Evolutionary conservation across 192 early-diverging fungal genomes (phyloP).

Genomic region (Cladochytrium replicatum): DNA sequence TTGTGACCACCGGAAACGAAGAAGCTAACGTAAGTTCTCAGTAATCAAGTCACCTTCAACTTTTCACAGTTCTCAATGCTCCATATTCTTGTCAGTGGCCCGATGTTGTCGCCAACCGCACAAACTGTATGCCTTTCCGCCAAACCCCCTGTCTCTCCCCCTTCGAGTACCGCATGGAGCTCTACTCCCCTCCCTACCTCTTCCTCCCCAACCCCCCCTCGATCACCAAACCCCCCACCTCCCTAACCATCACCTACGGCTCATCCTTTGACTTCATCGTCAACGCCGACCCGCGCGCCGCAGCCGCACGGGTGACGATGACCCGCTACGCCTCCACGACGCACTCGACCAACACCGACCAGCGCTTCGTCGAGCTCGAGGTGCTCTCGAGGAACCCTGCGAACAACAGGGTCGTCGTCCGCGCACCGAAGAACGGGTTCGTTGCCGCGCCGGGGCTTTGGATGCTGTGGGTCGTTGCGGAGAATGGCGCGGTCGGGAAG

Average conservation of each 20-base stretch:
- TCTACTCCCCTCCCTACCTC: conserved; percentile 10
- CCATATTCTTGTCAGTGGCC: too few relatives aligned
- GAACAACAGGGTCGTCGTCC: conserved; percentile 16
- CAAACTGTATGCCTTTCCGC: too few relatives aligned
- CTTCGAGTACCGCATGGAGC: conserved; percentile 13
- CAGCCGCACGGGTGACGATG: conserved; percentile 10
- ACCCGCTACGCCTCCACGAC: conserved; percentile 28
- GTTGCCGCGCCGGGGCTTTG: too few relatives aligned
- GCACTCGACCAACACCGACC: conserved; percentile 34
- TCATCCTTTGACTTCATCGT: conserved; percentile 10
- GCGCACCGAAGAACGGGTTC: too few relatives aligned
- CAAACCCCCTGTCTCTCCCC: conserved; percentile 5
- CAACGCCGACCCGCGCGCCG: not conserved
- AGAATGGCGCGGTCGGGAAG: too few relatives aligned
- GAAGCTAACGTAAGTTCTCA: too few relatives aligned
- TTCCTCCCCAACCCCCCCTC: not conserved
- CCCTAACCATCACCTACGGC: conserved; percentile 13
- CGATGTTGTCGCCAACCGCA: too few relatives aligned
- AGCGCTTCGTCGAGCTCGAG: conserved; percentile 24
- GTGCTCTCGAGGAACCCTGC: conserved; percentile 15
- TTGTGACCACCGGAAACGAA: conserved; percentile 31
- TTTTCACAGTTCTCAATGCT: too few relatives aligned
- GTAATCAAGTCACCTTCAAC: too few relatives aligned
- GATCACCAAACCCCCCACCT: conserved; percentile 4
- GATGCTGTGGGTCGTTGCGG: too few relatives aligned